Percentiles rank a stretch among this genome's conserved stretches.
These are phyloP conservation scores for Moricandia moricandioides DNA, from an alignment of 345 rosid genomes.

Conservation along the genomic window DNA sequence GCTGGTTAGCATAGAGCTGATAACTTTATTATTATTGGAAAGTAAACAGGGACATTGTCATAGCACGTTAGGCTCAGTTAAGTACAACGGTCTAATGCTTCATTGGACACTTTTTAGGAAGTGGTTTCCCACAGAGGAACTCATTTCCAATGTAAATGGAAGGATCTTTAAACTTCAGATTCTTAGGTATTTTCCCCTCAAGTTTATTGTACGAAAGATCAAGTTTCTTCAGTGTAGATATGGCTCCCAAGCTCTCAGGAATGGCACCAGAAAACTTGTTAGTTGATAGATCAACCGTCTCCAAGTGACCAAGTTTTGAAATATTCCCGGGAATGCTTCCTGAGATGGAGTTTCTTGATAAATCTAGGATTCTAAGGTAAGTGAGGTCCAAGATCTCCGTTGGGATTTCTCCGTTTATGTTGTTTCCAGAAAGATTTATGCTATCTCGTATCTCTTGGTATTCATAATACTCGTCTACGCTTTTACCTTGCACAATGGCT, in stretches of 20 bases:
- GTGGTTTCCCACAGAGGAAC: background rate
- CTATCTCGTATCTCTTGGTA: slow-evolving; percentile 1
- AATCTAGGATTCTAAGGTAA: background rate
- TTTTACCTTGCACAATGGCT: slow-evolving; percentile 27
- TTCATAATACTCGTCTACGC: slow-evolving; percentile 37
- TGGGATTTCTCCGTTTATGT: background rate
- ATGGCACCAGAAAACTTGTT: background rate
- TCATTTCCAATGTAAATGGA: background rate
- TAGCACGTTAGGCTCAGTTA: too few relatives aligned
- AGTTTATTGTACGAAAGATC: background rate
- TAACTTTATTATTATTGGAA: too few relatives aligned
- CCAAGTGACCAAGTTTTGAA: background rate
- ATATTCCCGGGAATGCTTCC: background rate
- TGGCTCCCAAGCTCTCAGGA: background rate
- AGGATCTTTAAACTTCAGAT: background rate
- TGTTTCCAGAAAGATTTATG: background rate
- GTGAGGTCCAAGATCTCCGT: background rate
- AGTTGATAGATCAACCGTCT: background rate
- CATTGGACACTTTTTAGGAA: background rate
- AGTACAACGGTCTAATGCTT: too few relatives aligned
- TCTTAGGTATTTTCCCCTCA: background rate
- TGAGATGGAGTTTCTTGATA: background rate
- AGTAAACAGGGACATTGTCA: too few relatives aligned
- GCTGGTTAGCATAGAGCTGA: too few relatives aligned
- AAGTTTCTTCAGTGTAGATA: background rate